Base-by-base conservation (phyloP, 345 rosid genomes). In the Iberis pinnata region DNA sequence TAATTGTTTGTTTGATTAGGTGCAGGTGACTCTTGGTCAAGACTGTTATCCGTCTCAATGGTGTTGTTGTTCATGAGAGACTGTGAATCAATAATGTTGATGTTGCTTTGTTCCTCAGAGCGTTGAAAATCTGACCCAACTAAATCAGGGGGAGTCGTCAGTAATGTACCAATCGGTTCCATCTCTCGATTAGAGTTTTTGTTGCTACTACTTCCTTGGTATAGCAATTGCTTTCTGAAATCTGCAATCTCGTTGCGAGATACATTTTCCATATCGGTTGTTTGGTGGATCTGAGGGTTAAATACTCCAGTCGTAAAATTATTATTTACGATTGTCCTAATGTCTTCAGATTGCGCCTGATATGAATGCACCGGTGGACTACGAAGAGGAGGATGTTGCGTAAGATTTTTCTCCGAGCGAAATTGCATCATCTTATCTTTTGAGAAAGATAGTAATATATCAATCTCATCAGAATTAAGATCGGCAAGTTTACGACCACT, bases 181-280 rank as follows among this genome's bases (percentile, higher is more conserved):
- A 58, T 58, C 15, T 58, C 64, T 15, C 43, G 2, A 43, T 43
- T 29, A 43, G 12, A 9, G 17, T 14, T 31, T 57, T 41, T 41
- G 1, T 43, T 50, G 64, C 53, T 65, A 26, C 35, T 27, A 7
- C 43, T 58, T 50, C 49, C 29, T 51, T 58, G 60, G 25, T 14
- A 26, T 0, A 7, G 55, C 53, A 19, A 31, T 10, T 44, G 18
- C 0, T 33, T 27, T 40, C 8, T 7, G 38, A 5, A 17, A 25
- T 17, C n/a, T n/a, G n/a, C n/a, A n/a, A n/a, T n/a, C n/a, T n/a
- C n/a, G n/a, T n/a, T n/a, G n/a, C n/a, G n/a, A n/a, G n/a, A n/a
- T n/a, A n/a, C n/a, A n/a, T n/a, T n/a, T n/a, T n/a, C n/a, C n/a
- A n/a, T 15, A 25, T 14, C 8, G 43, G 2, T 12, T 1, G 12